phyloP scores from a whole-genome alignment of 805 yeast genomes.

The Metschnikowia bowlesiae region DNA sequence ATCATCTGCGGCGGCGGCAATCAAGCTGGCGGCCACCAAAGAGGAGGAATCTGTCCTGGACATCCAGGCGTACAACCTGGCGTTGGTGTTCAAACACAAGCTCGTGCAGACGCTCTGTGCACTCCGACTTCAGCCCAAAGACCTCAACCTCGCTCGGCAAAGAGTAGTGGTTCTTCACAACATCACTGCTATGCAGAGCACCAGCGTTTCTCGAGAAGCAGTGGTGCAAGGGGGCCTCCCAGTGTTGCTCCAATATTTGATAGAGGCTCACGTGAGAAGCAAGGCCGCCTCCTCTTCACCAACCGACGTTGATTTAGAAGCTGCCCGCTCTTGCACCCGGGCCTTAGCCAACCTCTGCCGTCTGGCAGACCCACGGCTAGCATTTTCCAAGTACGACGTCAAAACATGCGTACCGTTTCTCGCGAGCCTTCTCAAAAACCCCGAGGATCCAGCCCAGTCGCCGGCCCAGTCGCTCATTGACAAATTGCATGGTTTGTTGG shows the following conservation, averaged over 20 bases:
- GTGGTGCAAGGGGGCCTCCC: conserved; percentile 46
- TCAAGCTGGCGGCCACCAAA: conserved; percentile 28
- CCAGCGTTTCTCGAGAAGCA: conserved; percentile 28
- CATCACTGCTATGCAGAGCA: conserved; percentile 26
- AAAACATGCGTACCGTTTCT: conserved; percentile 46
- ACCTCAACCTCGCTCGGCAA: conserved; percentile 3
- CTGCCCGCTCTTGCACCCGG: conserved; percentile 33
- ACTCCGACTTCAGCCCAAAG: not conserved
- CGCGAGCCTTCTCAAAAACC: conserved; percentile 29
- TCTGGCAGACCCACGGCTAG: conserved; percentile 38
- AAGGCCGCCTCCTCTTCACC: conserved; percentile 22
- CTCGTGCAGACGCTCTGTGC: conserved; percentile 13
- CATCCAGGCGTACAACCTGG: conserved; percentile 29
- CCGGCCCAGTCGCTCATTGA: conserved; percentile 24
- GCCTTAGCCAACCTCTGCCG: conserved; percentile 44
- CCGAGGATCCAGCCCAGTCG: not conserved
- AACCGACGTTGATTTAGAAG: conserved; percentile 8
- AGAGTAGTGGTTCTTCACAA: conserved; percentile 30
- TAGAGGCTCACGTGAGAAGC: conserved; percentile 13
- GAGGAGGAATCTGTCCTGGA: conserved; percentile 22
- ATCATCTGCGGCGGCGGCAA: conserved; percentile 15
- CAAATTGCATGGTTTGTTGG: conserved; percentile 53
- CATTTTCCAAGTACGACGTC: conserved; percentile 38
- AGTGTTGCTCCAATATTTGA: conserved; percentile 36
- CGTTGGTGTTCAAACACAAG: conserved; percentile 23